phyloP scores from a whole-genome alignment of 1,139 yeast species.

The Saccharomycopsis phalli region DNA sequence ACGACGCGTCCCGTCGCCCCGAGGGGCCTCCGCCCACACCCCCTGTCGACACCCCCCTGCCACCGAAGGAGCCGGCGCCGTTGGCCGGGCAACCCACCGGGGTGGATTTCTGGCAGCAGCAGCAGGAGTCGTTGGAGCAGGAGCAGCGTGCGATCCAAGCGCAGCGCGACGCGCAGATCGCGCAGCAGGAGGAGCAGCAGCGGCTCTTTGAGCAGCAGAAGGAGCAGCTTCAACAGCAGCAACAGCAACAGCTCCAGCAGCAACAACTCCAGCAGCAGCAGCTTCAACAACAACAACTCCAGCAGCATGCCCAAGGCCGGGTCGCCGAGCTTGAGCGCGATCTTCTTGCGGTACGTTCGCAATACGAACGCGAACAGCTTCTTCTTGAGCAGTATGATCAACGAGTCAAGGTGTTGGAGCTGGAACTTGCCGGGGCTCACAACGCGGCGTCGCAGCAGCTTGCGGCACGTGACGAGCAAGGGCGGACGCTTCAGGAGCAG shows the following conservation, averaged over 20 bases:
- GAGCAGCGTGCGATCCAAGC: conserved; percentile 43
- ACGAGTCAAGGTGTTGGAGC: conserved; percentile 75
- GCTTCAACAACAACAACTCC: conserved; percentile 57
- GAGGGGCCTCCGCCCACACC: conserved; percentile 41
- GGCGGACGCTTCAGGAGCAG: conserved; percentile 65
- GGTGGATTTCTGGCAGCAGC: conserved; percentile 40
- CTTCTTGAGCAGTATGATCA: conserved; percentile 82
- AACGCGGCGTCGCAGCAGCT: conserved; percentile 67
- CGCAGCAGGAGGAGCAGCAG: conserved; percentile 38
- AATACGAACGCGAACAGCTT: conserved; percentile 79
- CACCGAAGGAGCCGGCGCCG: conserved; percentile 17
- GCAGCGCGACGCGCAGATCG: conserved; percentile 41
- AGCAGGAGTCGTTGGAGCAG: conserved; percentile 31
- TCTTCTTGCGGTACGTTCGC: conserved; percentile 63
- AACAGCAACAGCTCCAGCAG: conserved; percentile 56
- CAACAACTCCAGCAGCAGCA: conserved; percentile 76
- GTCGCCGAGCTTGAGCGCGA: conserved; percentile 81
- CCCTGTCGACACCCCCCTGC: conserved; percentile 22
- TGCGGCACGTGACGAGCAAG: conserved; percentile 68
- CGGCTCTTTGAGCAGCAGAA: conserved; percentile 61
- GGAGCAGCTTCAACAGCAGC: conserved; percentile 47
- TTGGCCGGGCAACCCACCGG: conserved; percentile 27
- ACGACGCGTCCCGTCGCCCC: conserved; percentile 26
- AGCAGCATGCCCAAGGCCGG: conserved; percentile 69
- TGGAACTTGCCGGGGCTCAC: conserved; percentile 55